Percentiles rank a stretch among this genome's conserved stretches.
Conservation (phyloP, 2,329 filamentous ascomycete species). For the Talaromyces marneffei region DNA sequence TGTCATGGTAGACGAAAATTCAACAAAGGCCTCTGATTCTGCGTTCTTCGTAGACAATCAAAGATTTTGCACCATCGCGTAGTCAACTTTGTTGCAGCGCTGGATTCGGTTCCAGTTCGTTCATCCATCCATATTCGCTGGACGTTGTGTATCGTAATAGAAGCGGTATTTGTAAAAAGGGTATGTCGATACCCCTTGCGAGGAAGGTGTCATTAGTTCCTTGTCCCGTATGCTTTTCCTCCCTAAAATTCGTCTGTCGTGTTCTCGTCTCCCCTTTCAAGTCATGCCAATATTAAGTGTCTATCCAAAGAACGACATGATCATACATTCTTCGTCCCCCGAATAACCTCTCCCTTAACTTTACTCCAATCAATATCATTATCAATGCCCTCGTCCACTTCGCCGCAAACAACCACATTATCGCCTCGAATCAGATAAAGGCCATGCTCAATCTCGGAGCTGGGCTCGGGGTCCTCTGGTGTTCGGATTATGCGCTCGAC, state of each 20-base stretch:
- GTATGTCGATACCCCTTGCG: not conserved
- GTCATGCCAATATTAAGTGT: not conserved
- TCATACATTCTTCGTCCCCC: slow-evolving; percentile 72
- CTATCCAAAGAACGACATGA: not conserved
- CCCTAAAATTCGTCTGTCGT: no score
- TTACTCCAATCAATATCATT: slow-evolving; percentile 86
- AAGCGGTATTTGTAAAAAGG: not conserved
- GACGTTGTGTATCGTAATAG: not conserved
- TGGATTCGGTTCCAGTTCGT: not conserved
- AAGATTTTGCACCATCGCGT: not conserved
- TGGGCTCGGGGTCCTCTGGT: slow-evolving; percentile 74
- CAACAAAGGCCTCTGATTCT: not conserved
- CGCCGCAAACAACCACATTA: slow-evolving; percentile 83
- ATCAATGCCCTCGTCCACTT: slow-evolving; percentile 86
- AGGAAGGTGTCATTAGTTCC: not conserved
- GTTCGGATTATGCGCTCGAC: slow-evolving; percentile 86
- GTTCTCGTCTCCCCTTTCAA: not conserved
- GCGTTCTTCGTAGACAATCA: not conserved
- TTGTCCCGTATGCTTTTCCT: not conserved
- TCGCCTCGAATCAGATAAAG: slow-evolving; percentile 90
- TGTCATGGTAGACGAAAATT: not conserved
- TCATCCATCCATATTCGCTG: not conserved
- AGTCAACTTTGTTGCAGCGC: not conserved
- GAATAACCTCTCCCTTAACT: slow-evolving; percentile 78
- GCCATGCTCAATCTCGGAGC: slow-evolving; percentile 73